A percentile compares a stretch with the other conserved stretches of the same genome.
Conservation (phyloP, 179 eudicot species). For the Heliamphora pulchella region DNA sequence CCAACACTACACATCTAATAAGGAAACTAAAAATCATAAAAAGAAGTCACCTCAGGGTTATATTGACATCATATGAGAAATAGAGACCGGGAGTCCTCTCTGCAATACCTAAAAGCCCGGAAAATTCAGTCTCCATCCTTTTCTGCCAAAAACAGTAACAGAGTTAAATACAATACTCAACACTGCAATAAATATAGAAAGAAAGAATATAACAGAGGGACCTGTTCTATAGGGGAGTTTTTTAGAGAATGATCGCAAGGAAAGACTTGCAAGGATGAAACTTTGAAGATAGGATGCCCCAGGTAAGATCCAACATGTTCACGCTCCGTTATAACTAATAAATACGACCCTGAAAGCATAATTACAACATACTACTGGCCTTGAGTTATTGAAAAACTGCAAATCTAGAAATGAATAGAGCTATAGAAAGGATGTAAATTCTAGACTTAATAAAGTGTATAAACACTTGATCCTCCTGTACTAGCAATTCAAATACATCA, state of each 20-base stretch:
- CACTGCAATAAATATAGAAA: not conserved
- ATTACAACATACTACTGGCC: not conserved
- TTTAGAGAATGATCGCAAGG: slow-evolving; percentile 83
- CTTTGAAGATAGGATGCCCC: slow-evolving; percentile 82
- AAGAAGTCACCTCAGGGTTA: slow-evolving; percentile 63
- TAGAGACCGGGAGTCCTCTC: slow-evolving; percentile 69
- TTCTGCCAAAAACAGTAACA: slow-evolving; percentile 47
- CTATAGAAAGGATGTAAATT: not conserved
- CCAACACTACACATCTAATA: not conserved
- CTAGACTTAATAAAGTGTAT: not conserved
- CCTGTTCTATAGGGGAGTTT: slow-evolving; percentile 74
- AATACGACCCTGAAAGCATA: slow-evolving; percentile 62
- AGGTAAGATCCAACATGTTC: slow-evolving; percentile 78
- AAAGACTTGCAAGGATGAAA: slow-evolving; percentile 67
- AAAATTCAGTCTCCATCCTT: slow-evolving; percentile 78
- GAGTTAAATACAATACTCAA: slow-evolving; percentile 8
- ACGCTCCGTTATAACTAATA: slow-evolving; percentile 72
- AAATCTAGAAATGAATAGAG: not conserved
- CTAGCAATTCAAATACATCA: not conserved
- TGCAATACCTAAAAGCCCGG: slow-evolving; percentile 54
- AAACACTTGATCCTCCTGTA: not conserved
- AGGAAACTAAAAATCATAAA: not conserved
- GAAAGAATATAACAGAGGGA: slow-evolving; percentile 17
- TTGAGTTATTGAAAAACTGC: no score
- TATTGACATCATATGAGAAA: slow-evolving; percentile 87